Base-by-base conservation (phyloP, 2,329 filamentous ascomycete genomes). In the Xylariomycetidae sp. region DNA sequence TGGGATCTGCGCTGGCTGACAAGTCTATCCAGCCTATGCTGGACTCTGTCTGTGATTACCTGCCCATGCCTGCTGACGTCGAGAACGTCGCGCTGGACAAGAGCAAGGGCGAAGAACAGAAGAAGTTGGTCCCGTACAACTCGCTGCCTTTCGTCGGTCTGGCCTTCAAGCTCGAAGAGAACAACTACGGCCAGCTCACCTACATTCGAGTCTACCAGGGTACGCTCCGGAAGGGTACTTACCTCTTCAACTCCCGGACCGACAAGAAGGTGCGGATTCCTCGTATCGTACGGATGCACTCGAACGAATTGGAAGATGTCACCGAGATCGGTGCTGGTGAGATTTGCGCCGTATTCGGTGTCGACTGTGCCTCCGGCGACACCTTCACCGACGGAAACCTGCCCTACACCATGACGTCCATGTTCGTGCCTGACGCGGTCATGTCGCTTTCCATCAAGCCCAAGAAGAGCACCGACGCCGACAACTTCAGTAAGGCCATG, bases 171-270 rank as follows among this genome's bases (percentile, higher is more conserved):
- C 79, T 98, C 15, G 92, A 98, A 71, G 92, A 98, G 65, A 94
- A 90, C 65, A 95, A 94, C 60, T 98, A 94, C 53, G 92, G 92
- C 26, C 92, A 98, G 63, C 76, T 98, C 56, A 98, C 92, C 34
- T 98, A 98, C 60, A 93, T 98, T 44, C 87, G 92, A 49, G 92
- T 98, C 37, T 98, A 98, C 67, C 92, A 98, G 64, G 92, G 92
- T 48, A 81, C 81, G 15, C 69, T 98, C 39, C 82, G 72, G 59
- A 96, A 95, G 72, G 86, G 89, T 31, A 75, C 82, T 55, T 87
- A 89, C 57, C 79, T 98, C 35, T 95, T 82, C 75, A 98, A 96
- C 63, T 89, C 89, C 7, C 81, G 89, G 49, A 93, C 79, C 44
- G 85, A 90, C 61, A 95, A 95, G 74, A 95, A 90, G 70, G 83